Percentiles rank a stretch among this genome's conserved stretches.
Conservation (phyloP, 805 yeast species). For the Myxozyma lipomycoides region DNA sequence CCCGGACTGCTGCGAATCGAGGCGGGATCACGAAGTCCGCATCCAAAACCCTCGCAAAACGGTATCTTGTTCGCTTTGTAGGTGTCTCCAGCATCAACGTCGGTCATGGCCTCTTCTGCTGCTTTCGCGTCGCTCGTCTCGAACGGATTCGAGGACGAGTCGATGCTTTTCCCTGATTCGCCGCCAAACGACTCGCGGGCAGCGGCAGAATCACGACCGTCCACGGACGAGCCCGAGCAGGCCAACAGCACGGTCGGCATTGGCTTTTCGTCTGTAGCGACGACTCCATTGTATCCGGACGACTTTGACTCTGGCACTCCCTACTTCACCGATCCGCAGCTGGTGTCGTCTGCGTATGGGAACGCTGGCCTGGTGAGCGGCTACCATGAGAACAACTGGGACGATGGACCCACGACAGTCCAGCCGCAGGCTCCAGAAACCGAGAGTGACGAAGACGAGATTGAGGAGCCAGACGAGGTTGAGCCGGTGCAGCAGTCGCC, state of each 20-base stretch:
- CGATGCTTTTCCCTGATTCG: constrained; percentile 10
- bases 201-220: neutral
- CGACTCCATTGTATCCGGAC: constrained; percentile 22
- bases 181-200: constrained; percentile 1
- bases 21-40: too few species aligned
- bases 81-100: too few species aligned
- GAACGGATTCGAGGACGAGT: constrained; percentile 14
- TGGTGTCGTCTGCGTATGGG: constrained; percentile 8
- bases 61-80: too few species aligned
- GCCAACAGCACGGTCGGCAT: constrained; percentile 2
- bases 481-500: neutral
- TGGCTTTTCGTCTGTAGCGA: constrained; percentile 3
- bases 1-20: too few species aligned
- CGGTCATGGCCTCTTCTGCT: neutral
- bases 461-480: neutral
- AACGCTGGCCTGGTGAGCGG: neutral
- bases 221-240: neutral
- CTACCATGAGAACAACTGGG: constrained; percentile 16
- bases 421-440: constrained; percentile 1
- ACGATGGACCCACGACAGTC: neutral
- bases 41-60: too few species aligned
- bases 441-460: neutral
- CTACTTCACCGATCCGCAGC: constrained; percentile 6
- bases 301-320: constrained; percentile 23
- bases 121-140: neutral